Evolutionary conservation across 192 early-diverging fungal species (phyloP), one percentile per base, ranked within the genome.

Genomic region (Podila minutissima): DNA sequence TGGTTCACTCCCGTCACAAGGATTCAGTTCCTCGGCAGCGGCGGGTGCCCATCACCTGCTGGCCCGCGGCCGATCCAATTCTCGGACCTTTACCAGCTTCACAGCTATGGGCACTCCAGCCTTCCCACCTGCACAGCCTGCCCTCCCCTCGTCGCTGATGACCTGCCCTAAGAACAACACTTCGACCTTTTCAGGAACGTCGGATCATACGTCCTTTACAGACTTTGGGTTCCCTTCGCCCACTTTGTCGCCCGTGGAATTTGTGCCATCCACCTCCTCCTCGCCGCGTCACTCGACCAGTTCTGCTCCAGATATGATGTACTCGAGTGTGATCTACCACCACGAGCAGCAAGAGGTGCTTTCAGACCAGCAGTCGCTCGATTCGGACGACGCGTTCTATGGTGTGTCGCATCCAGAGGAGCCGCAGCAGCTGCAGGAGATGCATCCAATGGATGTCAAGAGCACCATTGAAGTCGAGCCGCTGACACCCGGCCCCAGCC

Each of bases 181-280:
- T 35, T 51, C 32, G 41, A 66, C 9, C 22, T 22, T 5, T 26
- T 46, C 41, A 46, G 41, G 41, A 46, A 46, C 41, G 53, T 55
- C 68, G 62, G 66, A 64, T 24, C 77, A 81, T 26, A 73, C 77
- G 0, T 64, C 71, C 11, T 81, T 81, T 61, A 53, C 77, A 13
- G 77, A 71, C 6, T 81, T 81, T 66, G 69, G 77, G 19, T 81
- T 81, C 37, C 77, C 77, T 0, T 73, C 77, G 4, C 77, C 77
- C 7, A 67, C 33, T 1, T 32, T 7, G 3, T 79, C 76, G 10
- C 70, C 70, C 1, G 49, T 68, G n/a, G n/a, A 55, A 3, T 79
- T 66, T 67, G 37, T 63, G 5, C 65, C 76, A 1, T 55, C 53
- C 2, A 2, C 22, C 20, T 55, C 53, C n/a, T 33, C 76, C 20